Evolutionary conservation across 148 eudicot genomes (phyloP).

Genomic region (Silene conica): DNA sequence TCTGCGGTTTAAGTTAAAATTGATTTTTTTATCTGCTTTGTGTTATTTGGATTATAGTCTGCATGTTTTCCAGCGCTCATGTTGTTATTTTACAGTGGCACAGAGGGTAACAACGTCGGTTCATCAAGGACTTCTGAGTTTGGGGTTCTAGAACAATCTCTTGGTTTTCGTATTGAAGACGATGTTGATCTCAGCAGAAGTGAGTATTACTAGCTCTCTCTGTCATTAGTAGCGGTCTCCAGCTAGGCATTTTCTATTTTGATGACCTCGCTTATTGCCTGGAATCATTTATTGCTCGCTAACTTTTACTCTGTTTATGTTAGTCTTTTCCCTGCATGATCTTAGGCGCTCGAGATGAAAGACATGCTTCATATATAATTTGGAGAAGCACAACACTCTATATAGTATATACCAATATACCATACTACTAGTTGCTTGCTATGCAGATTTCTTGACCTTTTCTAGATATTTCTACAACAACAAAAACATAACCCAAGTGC

Average conservation of each 20-base stretch:
- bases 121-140: slow-evolving; percentile 49
- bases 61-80: slow-evolving; percentile 3
- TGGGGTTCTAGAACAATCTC: slow-evolving; percentile 62
- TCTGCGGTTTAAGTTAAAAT: background rate
- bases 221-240: slow-evolving; percentile 1
- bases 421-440: background rate
- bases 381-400: background rate
- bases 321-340: background rate
- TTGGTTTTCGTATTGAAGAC: slow-evolving; percentile 55
- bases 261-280: background rate
- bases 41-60: background rate
- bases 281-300: background rate
- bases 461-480: background rate
- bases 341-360: too few relatives aligned
- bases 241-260: background rate
- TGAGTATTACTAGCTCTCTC: slow-evolving; percentile 33
- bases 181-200: slow-evolving; percentile 52
- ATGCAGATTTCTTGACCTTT: background rate
- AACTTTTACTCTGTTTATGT: background rate
- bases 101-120: slow-evolving; percentile 40
- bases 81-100: slow-evolving; percentile 43
- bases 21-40: background rate
- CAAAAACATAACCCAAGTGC: background rate
- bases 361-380: background rate
- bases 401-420: background rate